A percentile compares a stretch with the other conserved stretches of the same genome.
These are phyloP conservation scores for Pseudodiploospora longispora DNA, from an alignment of 2,329 filamentous ascomycete genomes.

Conservation along the genomic window DNA sequence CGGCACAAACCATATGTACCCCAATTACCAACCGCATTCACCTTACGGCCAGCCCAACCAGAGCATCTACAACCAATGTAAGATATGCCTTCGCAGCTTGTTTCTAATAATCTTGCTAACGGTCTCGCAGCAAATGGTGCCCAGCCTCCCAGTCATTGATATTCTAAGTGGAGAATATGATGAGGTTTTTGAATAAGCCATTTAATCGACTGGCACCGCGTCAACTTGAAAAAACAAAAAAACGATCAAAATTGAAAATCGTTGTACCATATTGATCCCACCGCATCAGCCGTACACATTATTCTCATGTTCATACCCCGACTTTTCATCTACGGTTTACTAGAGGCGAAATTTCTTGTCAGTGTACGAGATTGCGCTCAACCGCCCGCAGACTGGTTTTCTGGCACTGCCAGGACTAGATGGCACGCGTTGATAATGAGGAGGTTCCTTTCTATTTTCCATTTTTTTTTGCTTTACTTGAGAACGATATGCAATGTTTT, in stretches of 20 bases:
- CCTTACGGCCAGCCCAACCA: conserved; percentile 49
- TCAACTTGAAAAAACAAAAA: too few species aligned
- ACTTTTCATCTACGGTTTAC: not conserved
- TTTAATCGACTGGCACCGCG: too few species aligned
- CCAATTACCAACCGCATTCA: conserved; percentile 50
- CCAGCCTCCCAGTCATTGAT: conserved; percentile 26
- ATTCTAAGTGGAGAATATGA: too few species aligned
- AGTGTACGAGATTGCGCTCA: too few species aligned
- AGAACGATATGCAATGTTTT: not conserved
- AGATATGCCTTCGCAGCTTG: conserved; percentile 16
- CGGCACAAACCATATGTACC: conserved; percentile 44
- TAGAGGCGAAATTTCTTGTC: too few species aligned
- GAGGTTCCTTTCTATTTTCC: conserved; percentile 4
- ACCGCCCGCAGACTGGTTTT: too few species aligned
- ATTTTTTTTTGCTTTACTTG: conserved; percentile 6
- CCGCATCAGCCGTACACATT: not conserved
- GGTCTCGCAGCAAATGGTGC: conserved; percentile 23
- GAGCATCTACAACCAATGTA: conserved; percentile 54
- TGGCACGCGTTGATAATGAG: conserved; percentile 6
- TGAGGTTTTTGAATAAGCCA: too few species aligned
- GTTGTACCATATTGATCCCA: not conserved
- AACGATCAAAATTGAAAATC: too few species aligned
- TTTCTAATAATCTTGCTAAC: conserved; percentile 1
- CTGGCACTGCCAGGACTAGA: not conserved
- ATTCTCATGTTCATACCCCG: not conserved